Percentiles rank a stretch among this genome's conserved stretches.
These are phyloP conservation scores for Talaromyces verruculosus DNA, from an alignment of 2,329 filamentous ascomycete species.

Conservation along the genomic window DNA sequence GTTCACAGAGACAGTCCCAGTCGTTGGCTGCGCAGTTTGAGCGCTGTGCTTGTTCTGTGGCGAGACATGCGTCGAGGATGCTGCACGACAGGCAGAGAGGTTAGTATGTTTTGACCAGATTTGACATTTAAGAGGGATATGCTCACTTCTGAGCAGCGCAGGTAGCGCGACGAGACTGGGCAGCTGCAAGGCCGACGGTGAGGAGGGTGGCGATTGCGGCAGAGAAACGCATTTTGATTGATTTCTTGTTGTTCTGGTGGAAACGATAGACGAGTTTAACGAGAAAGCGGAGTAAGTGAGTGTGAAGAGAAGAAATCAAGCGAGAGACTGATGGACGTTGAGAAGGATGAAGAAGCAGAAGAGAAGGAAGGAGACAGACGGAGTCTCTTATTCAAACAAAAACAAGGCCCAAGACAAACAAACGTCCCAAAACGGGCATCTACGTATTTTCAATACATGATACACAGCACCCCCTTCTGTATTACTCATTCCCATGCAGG, in stretches of 20 bases:
- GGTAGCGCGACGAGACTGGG: constrained; percentile 9
- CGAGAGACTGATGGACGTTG: background rate
- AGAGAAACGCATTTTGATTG: constrained; percentile 23
- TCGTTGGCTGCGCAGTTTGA: constrained; percentile 49
- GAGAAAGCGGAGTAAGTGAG: background rate
- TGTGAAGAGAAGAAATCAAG: background rate
- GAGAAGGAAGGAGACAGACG: background rate
- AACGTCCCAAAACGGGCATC: constrained; percentile 5
- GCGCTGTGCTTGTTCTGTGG: constrained; percentile 44
- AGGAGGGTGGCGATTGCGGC: constrained; percentile 22
- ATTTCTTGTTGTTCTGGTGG: background rate
- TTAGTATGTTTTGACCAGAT: background rate
- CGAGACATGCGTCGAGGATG: constrained; percentile 54
- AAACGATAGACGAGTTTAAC: background rate
- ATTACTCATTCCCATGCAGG: background rate
- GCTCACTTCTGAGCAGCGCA: constrained; percentile 27
- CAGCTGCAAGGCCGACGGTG: constrained; percentile 23
- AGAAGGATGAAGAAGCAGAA: background rate
- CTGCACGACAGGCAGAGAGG: constrained; percentile 23
- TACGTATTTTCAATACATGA: constrained; percentile 13
- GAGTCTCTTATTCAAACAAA: background rate
- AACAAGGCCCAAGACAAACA: background rate
- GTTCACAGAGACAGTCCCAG: constrained; percentile 59
- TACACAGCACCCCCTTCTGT: background rate
- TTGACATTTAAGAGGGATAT: background rate